Percentiles rank a stretch among this genome's conserved stretches.
Evolutionary conservation across 345 rosid species (phyloP).

Genomic region (Erucastrum elatum): DNA sequence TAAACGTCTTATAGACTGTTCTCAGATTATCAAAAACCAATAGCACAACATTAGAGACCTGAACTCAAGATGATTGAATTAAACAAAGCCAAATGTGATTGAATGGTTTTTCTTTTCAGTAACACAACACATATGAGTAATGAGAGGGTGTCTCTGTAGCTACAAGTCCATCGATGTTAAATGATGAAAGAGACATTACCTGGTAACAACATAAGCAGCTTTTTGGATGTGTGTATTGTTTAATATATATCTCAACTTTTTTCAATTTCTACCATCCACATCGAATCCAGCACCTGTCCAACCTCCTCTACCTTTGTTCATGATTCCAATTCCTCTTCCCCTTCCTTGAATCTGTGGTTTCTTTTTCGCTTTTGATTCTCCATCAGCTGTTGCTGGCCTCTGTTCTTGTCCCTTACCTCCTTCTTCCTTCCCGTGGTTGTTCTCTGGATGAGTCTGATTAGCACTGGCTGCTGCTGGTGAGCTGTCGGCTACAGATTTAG

Average conservation of each 20-base stretch:
- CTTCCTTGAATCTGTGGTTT: constrained; percentile 62
- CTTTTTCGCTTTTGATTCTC: constrained; percentile 60
- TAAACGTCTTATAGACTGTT: background rate
- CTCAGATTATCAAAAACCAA: background rate
- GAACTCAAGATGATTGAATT: constrained; percentile 15
- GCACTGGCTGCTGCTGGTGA: constrained; percentile 41
- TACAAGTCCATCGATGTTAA: constrained; percentile 6
- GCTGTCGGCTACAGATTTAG: constrained; percentile 40
- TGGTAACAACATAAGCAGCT: background rate
- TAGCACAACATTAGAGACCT: constrained; percentile 13
- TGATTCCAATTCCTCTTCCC: constrained; percentile 61
- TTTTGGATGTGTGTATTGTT: background rate
- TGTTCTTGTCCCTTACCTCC: constrained; percentile 45
- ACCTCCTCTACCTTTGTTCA: constrained; percentile 69
- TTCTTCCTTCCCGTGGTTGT: constrained; percentile 39
- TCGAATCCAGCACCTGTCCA: constrained; percentile 84
- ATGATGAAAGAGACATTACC: constrained; percentile 26
- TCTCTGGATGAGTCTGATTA: constrained; percentile 35
- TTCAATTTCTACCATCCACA: constrained; percentile 60
- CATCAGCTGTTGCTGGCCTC: constrained; percentile 40
- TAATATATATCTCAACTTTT: constrained; percentile 18
- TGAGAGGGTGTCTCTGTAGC: constrained; percentile 19
- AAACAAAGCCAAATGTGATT: background rate
- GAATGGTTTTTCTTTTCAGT: background rate
- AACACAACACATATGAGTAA: constrained; percentile 3